These are phyloP conservation scores for Fraxinus nigra DNA, from an alignment of 305 asterid species.

Conservation along the genomic window DNA sequence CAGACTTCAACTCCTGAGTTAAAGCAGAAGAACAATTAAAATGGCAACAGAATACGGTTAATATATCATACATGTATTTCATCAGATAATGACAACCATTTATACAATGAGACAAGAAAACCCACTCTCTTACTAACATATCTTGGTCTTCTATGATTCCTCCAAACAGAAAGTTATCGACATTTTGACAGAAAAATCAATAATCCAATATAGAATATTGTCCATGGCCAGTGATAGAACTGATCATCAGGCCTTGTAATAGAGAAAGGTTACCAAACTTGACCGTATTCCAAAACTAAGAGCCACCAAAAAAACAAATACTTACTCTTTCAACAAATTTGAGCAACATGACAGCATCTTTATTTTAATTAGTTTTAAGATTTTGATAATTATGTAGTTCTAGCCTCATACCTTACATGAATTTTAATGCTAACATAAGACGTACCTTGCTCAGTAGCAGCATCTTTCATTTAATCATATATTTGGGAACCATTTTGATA, in stretches of 20 bases:
- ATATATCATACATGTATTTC: neutral
- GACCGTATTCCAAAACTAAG: neutral
- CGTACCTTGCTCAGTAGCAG: neutral
- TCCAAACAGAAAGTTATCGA: neutral
- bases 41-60: neutral
- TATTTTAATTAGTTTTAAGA: neutral
- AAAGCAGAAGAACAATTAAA: slow-evolving; percentile 10
- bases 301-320: neutral
- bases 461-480: neutral
- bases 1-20: slow-evolving; percentile 49
- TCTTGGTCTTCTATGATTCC: neutral
- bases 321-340: neutral
- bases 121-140: neutral
- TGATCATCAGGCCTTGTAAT: neutral
- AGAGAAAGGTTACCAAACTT: neutral
- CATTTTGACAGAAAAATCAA: neutral
- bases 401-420: neutral
- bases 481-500: neutral
- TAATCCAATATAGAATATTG: neutral
- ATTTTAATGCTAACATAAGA: neutral
- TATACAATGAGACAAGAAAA: neutral
- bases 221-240: neutral
- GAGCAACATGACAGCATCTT: neutral
- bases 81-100: neutral
- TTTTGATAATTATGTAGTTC: neutral